Evolutionary conservation across 116 monocot species (phyloP).

Genomic region (Trichopus zeylanicus): DNA sequence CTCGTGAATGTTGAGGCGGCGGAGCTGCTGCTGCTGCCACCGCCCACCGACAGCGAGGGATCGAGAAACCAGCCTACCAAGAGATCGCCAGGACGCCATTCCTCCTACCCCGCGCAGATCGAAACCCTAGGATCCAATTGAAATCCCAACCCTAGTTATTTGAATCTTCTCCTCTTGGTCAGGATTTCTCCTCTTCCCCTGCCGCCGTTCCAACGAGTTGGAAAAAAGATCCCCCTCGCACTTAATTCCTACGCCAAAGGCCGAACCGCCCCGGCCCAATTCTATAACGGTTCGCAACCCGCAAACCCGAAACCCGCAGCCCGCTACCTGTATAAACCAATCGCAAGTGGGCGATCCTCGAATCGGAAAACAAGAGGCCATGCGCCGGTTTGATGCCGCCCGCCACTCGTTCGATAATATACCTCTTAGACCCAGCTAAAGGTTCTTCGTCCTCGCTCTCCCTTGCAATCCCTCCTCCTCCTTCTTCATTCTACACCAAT

Average conservation of each 20-base stretch:
- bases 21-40: conserved; percentile 92
- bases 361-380: background rate
- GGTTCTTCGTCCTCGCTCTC: background rate
- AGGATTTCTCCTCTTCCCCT: background rate
- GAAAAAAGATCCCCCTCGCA: no score
- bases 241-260: no score
- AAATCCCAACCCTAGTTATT: no score
- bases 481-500: conserved; percentile 9
- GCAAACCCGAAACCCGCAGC: no score
- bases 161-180: background rate
- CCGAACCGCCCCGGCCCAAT: no score
- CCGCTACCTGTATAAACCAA: no score
- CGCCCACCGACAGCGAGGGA: conserved; percentile 23
- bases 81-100: conserved; percentile 50
- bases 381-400: background rate
- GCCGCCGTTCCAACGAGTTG: no score
- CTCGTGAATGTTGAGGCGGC: conserved; percentile 98
- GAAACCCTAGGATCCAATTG: background rate
- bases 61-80: conserved; percentile 17
- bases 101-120: background rate
- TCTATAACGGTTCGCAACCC: no score
- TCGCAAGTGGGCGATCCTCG: no score
- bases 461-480: background rate
- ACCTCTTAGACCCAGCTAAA: background rate
- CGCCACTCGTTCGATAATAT: background rate